Base-by-base conservation (phyloP, 208 protist species). In the Wallacemonas sp. region DNA sequence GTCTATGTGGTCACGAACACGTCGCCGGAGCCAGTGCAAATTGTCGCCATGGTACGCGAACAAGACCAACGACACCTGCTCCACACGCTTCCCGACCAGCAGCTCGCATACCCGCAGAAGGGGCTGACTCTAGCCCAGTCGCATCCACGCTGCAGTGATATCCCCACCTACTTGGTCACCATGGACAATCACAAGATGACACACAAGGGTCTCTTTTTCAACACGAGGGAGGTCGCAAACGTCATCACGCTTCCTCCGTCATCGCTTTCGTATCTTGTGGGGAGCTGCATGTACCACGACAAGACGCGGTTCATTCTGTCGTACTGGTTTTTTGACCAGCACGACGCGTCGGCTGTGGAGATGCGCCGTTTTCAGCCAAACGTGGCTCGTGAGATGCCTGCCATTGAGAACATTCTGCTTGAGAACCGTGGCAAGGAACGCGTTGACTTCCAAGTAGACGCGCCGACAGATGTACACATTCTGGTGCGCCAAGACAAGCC, bases 361-460 rank as follows among this genome's bases (percentile, higher is more conserved):
- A 45, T 91, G 24, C 31, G 42, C 24, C 75, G 79, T 28, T 68
- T 79, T 14, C 30, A 49, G 11, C 42, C 76, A 0, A 63, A 70
- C 30, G 79, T 91, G 24, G 75, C 71, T 3, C 60, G 70, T 22
- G 39, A 76, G 44, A 34, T 77, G 19, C 81, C 81, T 22, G 81
- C 81, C 4, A 60, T 82, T 49, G 70, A 65, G 12, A 55, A 75
- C 41, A 22, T 88, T n/a, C 59, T 58, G 21, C 59, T 91, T 38
- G 15, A 56, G n/a, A 68, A 73, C 66, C 38, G 62, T 2, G 62
- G 54, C 30, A 88, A 79, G 49, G 70, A 82, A 2, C 75, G 80
- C 45, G 67, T 91, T 2, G 84, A 88, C 62, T 91, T 91, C 53
- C 27, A 80, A 1, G 68, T 87, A 1, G 84, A 91, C 59, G 47